phyloP scores from a whole-genome alignment of 768 basidiomycete genomes.

The Crucibulum laeve region DNA sequence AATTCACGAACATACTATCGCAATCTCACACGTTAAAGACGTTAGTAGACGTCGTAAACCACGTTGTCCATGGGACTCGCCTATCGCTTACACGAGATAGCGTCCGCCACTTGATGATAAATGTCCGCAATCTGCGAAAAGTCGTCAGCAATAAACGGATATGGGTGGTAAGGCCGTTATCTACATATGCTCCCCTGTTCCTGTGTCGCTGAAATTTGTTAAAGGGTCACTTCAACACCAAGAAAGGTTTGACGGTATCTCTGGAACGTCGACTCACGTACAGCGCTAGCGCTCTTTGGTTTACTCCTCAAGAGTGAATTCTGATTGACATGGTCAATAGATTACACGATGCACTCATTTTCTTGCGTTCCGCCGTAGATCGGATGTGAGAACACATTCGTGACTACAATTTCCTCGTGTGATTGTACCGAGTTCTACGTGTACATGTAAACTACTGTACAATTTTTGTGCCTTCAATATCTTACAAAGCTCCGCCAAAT shows the following conservation, averaged over 20 bases:
- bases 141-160: conserved; percentile 45
- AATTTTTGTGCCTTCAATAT: too few species aligned
- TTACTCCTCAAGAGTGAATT: conserved; percentile 26
- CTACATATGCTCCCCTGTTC: not conserved
- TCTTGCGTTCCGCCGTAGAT: not conserved
- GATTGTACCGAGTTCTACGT: not conserved
- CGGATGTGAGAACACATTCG: too few species aligned
- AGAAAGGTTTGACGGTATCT: conserved; percentile 14
- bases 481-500: too few species aligned
- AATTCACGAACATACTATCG: conserved; percentile 22
- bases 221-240: conserved; percentile 20
- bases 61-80: conserved; percentile 34
- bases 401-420: not conserved
- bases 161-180: conserved; percentile 46
- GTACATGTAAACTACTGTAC: too few species aligned
- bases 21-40: conserved; percentile 34
- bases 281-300: conserved; percentile 29
- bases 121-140: conserved; percentile 34
- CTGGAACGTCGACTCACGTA: conserved; percentile 25
- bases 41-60: conserved; percentile 41
- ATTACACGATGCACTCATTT: not conserved
- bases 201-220: conserved; percentile 2
- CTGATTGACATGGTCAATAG: conserved; percentile 2
- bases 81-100: conserved; percentile 31
- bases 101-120: conserved; percentile 35